A percentile compares a stretch with the other conserved stretches of the same genome.
Evolutionary conservation across 352 stramenopile genomes (phyloP).

Genomic region (Proteromonas lacertae): DNA sequence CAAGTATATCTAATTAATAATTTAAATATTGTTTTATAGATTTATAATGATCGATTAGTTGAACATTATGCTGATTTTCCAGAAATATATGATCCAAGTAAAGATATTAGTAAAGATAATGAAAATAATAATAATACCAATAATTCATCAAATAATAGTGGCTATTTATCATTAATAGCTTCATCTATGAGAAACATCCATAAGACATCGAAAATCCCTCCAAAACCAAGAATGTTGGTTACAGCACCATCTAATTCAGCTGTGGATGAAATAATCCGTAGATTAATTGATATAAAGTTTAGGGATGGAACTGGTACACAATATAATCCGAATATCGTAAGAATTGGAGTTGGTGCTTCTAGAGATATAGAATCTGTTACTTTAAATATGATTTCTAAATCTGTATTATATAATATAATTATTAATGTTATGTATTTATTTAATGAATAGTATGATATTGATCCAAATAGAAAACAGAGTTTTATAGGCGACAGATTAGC

Average conservation of each 20-base stretch:
- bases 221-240: slow-evolving; percentile 57
- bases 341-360: slow-evolving; percentile 16
- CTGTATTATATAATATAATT: no score
- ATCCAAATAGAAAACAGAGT: no score
- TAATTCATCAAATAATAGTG: neutral
- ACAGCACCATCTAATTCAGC: slow-evolving; percentile 49
- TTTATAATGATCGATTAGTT: neutral
- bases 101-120: neutral
- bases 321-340: slow-evolving; percentile 1
- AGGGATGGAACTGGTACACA: slow-evolving; percentile 26
- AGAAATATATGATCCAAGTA: neutral
- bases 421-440: no score
- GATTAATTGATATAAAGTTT: slow-evolving; percentile 55
- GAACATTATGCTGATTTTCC: neutral
- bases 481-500: no score
- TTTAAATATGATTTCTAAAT: no score
- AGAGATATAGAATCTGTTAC: no score
- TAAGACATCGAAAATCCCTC: slow-evolving; percentile 16
- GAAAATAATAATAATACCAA: neutral
- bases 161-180: neutral
- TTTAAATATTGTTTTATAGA: slow-evolving; percentile 21
- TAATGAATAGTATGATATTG: no score
- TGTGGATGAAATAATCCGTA: slow-evolving; percentile 56
- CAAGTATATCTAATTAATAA: slow-evolving; percentile 23
- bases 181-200: neutral